Evolutionary conservation across 352 stramenopile genomes (phyloP), one percentile per base, ranked within the genome.

Genomic region (Phytophthora macrochlamydospora): DNA sequence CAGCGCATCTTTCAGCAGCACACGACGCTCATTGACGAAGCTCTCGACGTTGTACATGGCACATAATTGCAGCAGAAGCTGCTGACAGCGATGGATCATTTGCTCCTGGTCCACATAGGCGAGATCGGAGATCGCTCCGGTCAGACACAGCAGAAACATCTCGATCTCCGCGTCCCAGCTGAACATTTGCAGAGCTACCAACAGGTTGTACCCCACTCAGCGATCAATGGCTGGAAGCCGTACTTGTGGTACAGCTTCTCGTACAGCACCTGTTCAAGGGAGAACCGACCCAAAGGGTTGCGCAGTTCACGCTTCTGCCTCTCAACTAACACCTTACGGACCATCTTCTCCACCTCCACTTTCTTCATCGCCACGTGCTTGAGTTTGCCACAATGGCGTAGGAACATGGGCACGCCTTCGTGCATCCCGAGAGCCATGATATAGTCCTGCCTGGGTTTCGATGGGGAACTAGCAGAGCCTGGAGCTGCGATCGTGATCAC

Each of bases 161-260:
- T 93, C 84, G 28, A 93, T 79, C 65, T 94, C 87, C 8, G 83
- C 79, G 53, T 94, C 87, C 87, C 85, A 94, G 13, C 65, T 75
- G 48, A 83, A 92, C 38, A 68, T 59, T 50, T 91, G 84, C 14
- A 93, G 74, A 2, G 79, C 81, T 2, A 93, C 38, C 2, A 94
- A 54, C n/a, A 93, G 77, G 62, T 92, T 94, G 69, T 94, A 94
- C 14, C 86, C 84, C 84, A 94, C 68, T 94, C 84, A 2, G 86
- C 86, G 38, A 94, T 88, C 24, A 92, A 64, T 1, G 85, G 81
- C 67, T 94, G 84, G 60, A 92, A 93, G 2, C 84, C 85, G 59
- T 90, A 93, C 64, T 92, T 92, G 48, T 81, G 81, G 51, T 93
- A 75, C 48, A 94, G 71, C 44, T 89, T 87, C 48, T 94, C 86